Base-by-base conservation (phyloP, 202 grass and related monocot species). In the Zoysia matrella region DNA sequence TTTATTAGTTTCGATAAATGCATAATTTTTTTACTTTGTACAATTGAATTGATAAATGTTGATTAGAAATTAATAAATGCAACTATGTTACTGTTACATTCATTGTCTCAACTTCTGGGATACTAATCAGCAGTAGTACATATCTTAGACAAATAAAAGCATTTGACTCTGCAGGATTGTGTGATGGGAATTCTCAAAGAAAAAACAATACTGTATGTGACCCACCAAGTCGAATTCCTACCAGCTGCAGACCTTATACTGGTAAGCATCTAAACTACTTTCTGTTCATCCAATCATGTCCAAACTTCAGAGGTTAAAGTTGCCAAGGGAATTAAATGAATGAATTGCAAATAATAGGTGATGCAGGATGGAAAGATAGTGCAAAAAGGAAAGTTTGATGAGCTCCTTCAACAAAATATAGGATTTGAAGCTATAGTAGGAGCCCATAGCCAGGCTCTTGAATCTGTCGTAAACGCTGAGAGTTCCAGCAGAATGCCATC, bases 201-300 rank as follows among this genome's bases (percentile, higher is more conserved):
- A 49, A 98, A 95, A 83, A 98, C 96, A 50, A 84, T 98, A 83
- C 14, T 98, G 45, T 98, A 93, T 74, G 87, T 95, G 52, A 98
- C 96, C 11, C 96, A 98, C 76, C 96, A 98, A 92, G 90, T 98
- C 11, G 95, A 95, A 90, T 98, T 95, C 90, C 92, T 98, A 85
- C 92, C 96, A 66, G 89, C 74, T 5, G 92, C 96, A 7, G 92
- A 98, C 58, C 76, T 98, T 65, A 95, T 98, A 83, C 62, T 98
- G 47, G 96, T 93, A 98, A 85, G 77, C 67, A 66, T 73, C 6
- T 51, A 75, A 75, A 74, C 45, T 47, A 64, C 16, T 46, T 10
- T 74, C 69, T 58, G 11, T 11, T 82, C 51, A 58, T 2, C 8
- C 7, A 41, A 73, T 84, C 12, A 44, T 72, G 22, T 30, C 22